Evolutionary conservation across 352 stramenopile genomes (phyloP).

Genomic region (Peronospora belbahrii): DNA sequence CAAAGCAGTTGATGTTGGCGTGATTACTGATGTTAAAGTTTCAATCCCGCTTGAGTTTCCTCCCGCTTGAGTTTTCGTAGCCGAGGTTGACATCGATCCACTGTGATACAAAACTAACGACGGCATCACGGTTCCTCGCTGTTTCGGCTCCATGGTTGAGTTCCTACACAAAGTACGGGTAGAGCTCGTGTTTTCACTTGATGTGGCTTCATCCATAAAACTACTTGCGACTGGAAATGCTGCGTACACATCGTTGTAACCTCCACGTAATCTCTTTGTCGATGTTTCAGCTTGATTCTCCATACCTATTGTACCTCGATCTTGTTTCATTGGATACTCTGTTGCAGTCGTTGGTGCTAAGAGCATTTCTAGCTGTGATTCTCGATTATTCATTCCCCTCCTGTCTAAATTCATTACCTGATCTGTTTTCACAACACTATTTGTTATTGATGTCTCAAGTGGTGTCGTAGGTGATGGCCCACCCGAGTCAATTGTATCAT

Average conservation of each 20-base stretch:
- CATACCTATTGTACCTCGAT: constrained; percentile 4
- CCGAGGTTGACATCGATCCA: constrained; percentile 2
- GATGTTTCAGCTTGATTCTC: constrained; percentile 3
- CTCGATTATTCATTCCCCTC: constrained; percentile 8
- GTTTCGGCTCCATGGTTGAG: constrained; percentile 35
- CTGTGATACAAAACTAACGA: constrained; percentile 15
- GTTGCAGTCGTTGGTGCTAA: constrained; percentile 11
- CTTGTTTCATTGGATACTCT: constrained; percentile 33
- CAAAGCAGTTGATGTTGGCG: constrained; percentile 8
- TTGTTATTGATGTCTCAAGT: constrained; percentile 17
- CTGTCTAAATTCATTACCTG: constrained; percentile 18
- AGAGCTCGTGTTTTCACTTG: constrained; percentile 9
- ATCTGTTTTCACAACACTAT: constrained; percentile 29
- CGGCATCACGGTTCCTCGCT: constrained; percentile 13
- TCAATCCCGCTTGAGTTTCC: neutral
- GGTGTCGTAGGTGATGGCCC: constrained; percentile 40
- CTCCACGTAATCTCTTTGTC: constrained; percentile 12
- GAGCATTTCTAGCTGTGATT: constrained; percentile 40
- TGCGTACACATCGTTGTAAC: constrained; percentile 10
- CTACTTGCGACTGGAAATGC: constrained; percentile 1
- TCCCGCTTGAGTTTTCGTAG: neutral
- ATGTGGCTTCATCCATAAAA: neutral
- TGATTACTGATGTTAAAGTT: neutral
- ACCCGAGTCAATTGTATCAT: constrained; percentile 44
- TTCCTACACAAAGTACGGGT: constrained; percentile 34